Conservation (phyloP, 305 asterid species). For the Solanum aculeatissimum region DNA sequence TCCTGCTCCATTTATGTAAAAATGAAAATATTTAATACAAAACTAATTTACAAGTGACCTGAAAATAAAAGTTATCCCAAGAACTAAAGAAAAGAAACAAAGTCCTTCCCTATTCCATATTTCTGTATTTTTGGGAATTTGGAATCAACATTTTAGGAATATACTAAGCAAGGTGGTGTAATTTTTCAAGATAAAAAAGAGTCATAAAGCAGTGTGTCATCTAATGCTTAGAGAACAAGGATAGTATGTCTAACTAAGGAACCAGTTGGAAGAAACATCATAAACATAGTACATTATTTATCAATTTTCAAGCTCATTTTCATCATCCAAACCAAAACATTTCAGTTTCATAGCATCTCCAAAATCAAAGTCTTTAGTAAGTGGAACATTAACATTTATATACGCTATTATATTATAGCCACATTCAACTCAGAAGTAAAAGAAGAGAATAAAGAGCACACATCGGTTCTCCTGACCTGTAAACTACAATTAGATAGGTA, state of each 20-base stretch:
- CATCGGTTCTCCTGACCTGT: conserved; percentile 17
- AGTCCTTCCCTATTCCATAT: background rate
- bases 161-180: background rate
- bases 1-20: too few relatives aligned
- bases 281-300: background rate
- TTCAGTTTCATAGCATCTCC: background rate
- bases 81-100: background rate
- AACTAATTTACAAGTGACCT: too few relatives aligned
- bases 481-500: conserved; percentile 8
- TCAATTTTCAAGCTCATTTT: background rate
- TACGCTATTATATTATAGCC: conserved; percentile 9
- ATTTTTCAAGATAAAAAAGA: background rate
- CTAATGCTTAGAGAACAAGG: background rate
- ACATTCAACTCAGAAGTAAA: background rate
- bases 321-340: background rate
- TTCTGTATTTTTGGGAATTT: background rate
- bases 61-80: too few relatives aligned
- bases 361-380: background rate
- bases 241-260: background rate
- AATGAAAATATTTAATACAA: too few relatives aligned
- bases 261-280: background rate
- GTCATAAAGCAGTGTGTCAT: too few relatives aligned
- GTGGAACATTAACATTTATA: conserved; percentile 2
- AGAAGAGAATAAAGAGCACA: conserved; percentile 1
- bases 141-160: background rate